Base-by-base conservation (phyloP, 1,284 basidiomycete species). In the Lentinula novae-zelandiae region DNA sequence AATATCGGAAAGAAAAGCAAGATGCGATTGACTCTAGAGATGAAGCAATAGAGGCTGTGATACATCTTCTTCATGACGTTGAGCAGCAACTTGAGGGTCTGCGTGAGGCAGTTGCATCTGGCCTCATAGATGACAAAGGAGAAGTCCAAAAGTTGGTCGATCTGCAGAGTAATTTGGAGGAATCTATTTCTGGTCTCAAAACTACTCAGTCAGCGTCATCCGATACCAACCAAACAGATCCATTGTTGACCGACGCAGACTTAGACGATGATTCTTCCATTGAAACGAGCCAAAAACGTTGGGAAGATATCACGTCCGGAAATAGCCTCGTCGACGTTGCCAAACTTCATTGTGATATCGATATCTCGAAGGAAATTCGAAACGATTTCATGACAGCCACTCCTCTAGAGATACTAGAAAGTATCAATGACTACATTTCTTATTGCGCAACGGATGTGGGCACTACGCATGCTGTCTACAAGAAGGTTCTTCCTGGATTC, bases 271-370 rank as follows among this genome's bases (percentile, higher is more conserved):
- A 75, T 3, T 79, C 78, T 13, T 73, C 75, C 12, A 68, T 61
- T 5, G 81, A 84, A 46, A 64, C 69, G 0, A 68, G 68, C 4
- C 75, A 78, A 36, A 84, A 85, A 68, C 83, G 87, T 17, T 99
- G 96, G 97, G 92, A 97, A 69, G 94, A 97, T 57, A 80, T 96
- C 42, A 96, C 95, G 0, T 93, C 95, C 1, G 86, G 88, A 42
- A 99, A 98, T 73, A 95, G 95, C 20, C 85, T 99, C 22, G 89
- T 87, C 15, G 96, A 98, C 63, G 95, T 99, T 12, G 96, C 95
- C 0, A 85, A 85, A 52, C 80, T 99, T 3, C 94, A 99, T 72
- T 97, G 95, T 70, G 85, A 84, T 6, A 90, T 93, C 65, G 76
- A 83, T 17, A 76, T 97, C 59, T 86, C 93, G 72, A 99, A 99